Percentiles rank a stretch among this genome's conserved stretches.
phyloP scores from a whole-genome alignment of 1,139 yeast genomes.

The Wickerhamomyces sp. region DNA sequence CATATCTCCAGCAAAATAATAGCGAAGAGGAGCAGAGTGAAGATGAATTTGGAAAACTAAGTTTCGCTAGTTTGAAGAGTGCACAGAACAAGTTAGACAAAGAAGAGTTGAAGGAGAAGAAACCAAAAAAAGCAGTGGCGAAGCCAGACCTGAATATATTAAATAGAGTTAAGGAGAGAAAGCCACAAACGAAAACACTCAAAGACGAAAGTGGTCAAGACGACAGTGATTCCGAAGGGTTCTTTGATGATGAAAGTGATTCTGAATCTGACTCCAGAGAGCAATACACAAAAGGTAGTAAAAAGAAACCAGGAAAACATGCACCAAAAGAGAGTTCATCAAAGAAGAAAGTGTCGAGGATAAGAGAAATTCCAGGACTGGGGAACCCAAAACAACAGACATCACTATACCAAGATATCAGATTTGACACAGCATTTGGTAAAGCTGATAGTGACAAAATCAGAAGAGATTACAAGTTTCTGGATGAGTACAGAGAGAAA shows the following conservation, averaged over 20 bases:
- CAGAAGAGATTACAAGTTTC: conserved; percentile 73
- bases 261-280: conserved; percentile 7
- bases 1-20: conserved; percentile 7
- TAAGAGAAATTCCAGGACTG: conserved; percentile 75
- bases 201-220: conserved; percentile 18
- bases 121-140: conserved; percentile 16
- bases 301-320: conserved; percentile 50
- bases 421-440: conserved; percentile 89
- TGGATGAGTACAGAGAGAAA: conserved; percentile 75
- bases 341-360: conserved; percentile 62
- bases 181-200: conserved; percentile 10
- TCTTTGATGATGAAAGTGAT: conserved; percentile 25
- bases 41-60: conserved; percentile 39
- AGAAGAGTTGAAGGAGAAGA: conserved; percentile 25
- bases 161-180: conserved; percentile 9
- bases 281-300: conserved; percentile 12
- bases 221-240: conserved; percentile 16
- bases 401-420: conserved; percentile 63
- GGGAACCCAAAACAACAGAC: conserved; percentile 36
- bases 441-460: conserved; percentile 64
- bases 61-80: conserved; percentile 55
- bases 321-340: conserved; percentile 77
- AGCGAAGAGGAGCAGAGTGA: conserved; percentile 23
- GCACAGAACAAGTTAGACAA: conserved; percentile 48
- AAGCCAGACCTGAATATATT: conserved; percentile 7